Conservation (phyloP, 2,329 filamentous ascomycete species). For the Xylariaceae sp. region DNA sequence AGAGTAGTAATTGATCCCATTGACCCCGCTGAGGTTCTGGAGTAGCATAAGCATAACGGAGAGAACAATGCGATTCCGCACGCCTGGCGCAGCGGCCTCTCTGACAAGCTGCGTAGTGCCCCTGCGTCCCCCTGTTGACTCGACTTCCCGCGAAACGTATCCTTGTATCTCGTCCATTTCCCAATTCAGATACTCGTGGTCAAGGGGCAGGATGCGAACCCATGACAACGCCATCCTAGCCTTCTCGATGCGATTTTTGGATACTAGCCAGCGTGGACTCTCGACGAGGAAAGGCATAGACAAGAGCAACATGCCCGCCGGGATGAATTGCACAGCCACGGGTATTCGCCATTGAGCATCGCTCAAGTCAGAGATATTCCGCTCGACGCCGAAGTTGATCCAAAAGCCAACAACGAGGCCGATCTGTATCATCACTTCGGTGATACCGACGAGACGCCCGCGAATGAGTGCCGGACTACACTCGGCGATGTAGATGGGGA, state of each 20-base stretch:
- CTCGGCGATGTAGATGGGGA: constrained; percentile 43
- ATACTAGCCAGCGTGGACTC: constrained; percentile 57
- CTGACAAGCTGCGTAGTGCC: constrained; percentile 28
- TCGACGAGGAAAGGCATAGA: constrained; percentile 47
- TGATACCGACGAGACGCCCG: constrained; percentile 50
- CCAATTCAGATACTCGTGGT: constrained; percentile 57
- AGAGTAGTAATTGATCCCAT: constrained; percentile 73
- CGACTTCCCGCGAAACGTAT: constrained; percentile 32
- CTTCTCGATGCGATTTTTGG: constrained; percentile 46
- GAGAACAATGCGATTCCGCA: constrained; percentile 49
- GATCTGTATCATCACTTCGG: constrained; percentile 49
- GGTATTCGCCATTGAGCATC: constrained; percentile 47
- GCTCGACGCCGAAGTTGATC: constrained; percentile 36
- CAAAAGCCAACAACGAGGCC: constrained; percentile 49
- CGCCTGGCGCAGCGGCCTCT: constrained; percentile 30
- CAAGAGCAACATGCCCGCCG: constrained; percentile 46
- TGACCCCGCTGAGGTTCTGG: constrained; percentile 39
- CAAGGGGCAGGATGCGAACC: constrained; percentile 45
- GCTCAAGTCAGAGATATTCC: constrained; percentile 22
- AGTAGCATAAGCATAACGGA: constrained; percentile 56
- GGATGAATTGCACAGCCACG: constrained; percentile 50
- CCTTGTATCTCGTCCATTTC: constrained; percentile 57
- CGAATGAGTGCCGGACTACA: constrained; percentile 46
- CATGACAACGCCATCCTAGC: constrained; percentile 48
- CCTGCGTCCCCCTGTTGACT: neutral